Evolutionary conservation across 257 asterid species (phyloP).

Genomic region (Solanum dulcamara): DNA sequence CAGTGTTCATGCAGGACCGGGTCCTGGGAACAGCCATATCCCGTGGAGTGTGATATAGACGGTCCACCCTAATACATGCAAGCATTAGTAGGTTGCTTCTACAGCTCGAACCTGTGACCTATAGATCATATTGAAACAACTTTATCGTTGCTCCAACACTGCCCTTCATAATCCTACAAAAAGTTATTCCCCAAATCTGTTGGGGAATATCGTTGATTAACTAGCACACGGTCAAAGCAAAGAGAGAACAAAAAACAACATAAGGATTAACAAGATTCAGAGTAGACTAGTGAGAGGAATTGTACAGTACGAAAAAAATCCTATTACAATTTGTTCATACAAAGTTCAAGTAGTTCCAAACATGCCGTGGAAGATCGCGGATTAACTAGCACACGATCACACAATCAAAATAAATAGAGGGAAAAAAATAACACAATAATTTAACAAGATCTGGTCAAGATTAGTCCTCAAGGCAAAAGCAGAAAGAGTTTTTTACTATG

Average conservation of each 20-base stretch:
- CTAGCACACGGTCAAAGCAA: not conserved
- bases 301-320: not conserved
- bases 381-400: not conserved
- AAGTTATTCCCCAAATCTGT: not conserved
- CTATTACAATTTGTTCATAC: not conserved
- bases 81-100: not conserved
- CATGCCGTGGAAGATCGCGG: not conserved
- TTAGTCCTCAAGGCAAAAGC: not conserved
- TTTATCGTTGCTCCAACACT: not conserved
- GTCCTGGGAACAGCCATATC: not conserved
- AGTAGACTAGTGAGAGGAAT: not conserved
- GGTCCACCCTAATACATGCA: not conserved
- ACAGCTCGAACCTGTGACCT: not conserved
- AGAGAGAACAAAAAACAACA: not conserved
- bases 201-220: not conserved
- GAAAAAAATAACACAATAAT: not conserved
- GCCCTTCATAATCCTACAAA: not conserved
- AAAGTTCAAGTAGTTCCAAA: not conserved
- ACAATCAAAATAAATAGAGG: no score
- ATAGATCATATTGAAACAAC: not conserved
- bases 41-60: not conserved
- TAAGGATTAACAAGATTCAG: not conserved
- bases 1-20: no score
- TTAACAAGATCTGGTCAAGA: not conserved
- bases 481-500: not conserved